phyloP scores from a whole-genome alignment of 1,284 basidiomycete species.

The Phellopilus nigrolimitatus region DNA sequence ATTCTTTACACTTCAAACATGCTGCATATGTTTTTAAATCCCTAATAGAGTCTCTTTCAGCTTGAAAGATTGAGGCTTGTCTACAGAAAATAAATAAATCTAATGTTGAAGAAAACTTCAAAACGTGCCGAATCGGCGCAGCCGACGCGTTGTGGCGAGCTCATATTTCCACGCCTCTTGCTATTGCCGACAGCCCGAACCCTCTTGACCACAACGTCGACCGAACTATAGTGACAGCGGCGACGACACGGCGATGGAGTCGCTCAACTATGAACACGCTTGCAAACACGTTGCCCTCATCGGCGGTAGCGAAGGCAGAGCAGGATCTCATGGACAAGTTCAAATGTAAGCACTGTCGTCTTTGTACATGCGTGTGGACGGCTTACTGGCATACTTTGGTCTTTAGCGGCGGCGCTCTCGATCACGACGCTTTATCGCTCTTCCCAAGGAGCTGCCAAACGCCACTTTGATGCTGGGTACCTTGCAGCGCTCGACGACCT shows the following conservation, averaged over 20 bases:
- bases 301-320: slow-evolving; percentile 51
- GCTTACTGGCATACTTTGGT: not conserved
- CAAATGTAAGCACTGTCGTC: slow-evolving; percentile 45
- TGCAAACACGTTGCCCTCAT: slow-evolving; percentile 64
- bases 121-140: too few species aligned
- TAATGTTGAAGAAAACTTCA: too few species aligned
- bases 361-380: not conserved
- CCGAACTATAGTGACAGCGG: too few species aligned
- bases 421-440: slow-evolving; percentile 79
- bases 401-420: slow-evolving; percentile 67
- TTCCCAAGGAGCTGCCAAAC: slow-evolving; percentile 65
- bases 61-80: too few species aligned
- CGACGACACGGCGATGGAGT: slow-evolving; percentile 52
- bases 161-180: too few species aligned
- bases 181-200: too few species aligned
- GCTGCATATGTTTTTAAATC: too few species aligned
- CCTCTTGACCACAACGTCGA: too few species aligned
- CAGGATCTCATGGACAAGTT: slow-evolving; percentile 76
- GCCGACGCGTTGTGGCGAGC: too few species aligned
- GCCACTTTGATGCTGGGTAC: slow-evolving; percentile 73
- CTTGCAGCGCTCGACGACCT: slow-evolving; percentile 72
- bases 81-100: too few species aligned
- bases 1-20: too few species aligned
- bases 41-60: too few species aligned
- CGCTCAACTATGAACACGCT: slow-evolving; percentile 72